phyloP scores from a whole-genome alignment of 176 grass and related monocot species.

The Secale cereale region DNA sequence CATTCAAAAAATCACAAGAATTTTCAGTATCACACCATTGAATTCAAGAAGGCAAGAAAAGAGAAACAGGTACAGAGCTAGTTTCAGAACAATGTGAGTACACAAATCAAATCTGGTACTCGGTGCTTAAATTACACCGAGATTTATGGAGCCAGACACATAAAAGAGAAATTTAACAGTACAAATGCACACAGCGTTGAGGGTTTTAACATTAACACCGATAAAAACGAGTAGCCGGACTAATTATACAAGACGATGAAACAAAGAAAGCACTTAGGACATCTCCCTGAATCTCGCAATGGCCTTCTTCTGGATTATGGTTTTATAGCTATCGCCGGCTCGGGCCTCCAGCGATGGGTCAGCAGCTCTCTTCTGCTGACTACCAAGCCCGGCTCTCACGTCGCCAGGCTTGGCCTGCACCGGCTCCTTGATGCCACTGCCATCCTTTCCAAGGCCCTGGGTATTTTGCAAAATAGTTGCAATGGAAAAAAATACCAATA shows the following conservation, averaged over 20 bases:
- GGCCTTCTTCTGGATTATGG: slow-evolving; percentile 98
- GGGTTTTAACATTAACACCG: not conserved
- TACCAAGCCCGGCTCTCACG: slow-evolving; percentile 78
- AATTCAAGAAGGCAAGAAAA: not conserved
- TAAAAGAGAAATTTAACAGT: not conserved
- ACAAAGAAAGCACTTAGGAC: slow-evolving; percentile 25
- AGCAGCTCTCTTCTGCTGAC: slow-evolving; percentile 46
- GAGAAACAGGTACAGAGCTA: not conserved
- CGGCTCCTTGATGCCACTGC: slow-evolving; percentile 94
- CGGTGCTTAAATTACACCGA: not conserved
- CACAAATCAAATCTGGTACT: not conserved
- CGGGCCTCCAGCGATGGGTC: slow-evolving; percentile 77
- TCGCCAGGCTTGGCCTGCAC: slow-evolving; percentile 83
- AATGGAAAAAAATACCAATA: slow-evolving; percentile 38
- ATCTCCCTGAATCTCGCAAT: slow-evolving; percentile 96
- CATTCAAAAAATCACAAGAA: not conserved
- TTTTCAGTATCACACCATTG: not conserved
- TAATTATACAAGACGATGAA: slow-evolving; percentile 4
- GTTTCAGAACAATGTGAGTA: not conserved
- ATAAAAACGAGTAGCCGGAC: not conserved
- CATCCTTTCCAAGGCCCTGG: slow-evolving; percentile 90
- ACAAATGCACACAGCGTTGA: not conserved
- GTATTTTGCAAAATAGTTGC: slow-evolving; percentile 48
- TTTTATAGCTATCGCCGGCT: slow-evolving; percentile 85
- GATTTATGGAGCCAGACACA: not conserved